Evolutionary conservation across 768 basidiomycete species (phyloP).

Genomic region (Boletus coccyginus): DNA sequence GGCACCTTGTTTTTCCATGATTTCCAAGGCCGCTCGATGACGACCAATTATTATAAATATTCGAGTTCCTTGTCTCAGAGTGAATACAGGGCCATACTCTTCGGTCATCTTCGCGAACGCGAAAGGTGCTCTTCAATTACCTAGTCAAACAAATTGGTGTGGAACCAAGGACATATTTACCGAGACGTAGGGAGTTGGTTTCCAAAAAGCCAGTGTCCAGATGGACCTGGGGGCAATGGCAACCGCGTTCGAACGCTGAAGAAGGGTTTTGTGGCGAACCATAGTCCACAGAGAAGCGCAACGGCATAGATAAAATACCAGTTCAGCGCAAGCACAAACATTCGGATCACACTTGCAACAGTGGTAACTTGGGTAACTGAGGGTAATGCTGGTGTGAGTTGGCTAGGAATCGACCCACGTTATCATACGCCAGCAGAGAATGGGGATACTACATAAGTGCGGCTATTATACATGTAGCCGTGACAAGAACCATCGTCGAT

Average conservation of each 20-base stretch:
- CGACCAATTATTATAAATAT: conserved; percentile 23
- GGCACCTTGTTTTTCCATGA: conserved; percentile 39
- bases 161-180: background rate
- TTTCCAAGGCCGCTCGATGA: conserved; percentile 35
- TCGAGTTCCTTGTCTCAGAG: conserved; percentile 44
- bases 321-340: background rate
- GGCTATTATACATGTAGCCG: no score
- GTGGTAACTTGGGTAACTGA: no score
- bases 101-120: conserved; percentile 55
- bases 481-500: no score
- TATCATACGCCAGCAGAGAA: no score
- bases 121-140: conserved; percentile 10
- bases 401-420: no score
- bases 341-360: no score
- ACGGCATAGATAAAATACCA: background rate
- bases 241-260: background rate
- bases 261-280: background rate
- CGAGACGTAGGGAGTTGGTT: background rate
- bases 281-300: background rate
- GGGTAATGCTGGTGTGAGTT: no score
- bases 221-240: background rate
- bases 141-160: background rate
- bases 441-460: no score
- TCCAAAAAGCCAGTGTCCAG: background rate
- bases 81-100: conserved; percentile 58